A percentile compares a stretch with the other conserved stretches of the same genome.
Evolutionary conservation across 352 stramenopile species (phyloP).

Genomic region (Pythium guiyangense): DNA sequence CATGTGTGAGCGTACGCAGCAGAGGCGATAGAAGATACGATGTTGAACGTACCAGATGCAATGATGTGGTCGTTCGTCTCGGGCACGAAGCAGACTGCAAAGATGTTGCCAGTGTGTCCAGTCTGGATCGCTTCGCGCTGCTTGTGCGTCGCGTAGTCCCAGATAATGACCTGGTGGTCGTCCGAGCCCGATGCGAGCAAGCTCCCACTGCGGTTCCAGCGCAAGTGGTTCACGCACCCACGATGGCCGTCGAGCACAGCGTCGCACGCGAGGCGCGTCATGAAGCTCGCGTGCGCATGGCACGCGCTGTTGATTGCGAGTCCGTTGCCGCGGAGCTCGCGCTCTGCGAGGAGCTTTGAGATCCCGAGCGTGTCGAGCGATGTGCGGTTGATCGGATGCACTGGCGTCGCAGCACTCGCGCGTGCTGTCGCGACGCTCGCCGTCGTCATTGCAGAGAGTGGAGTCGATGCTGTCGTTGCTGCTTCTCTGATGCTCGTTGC

Average conservation of each 20-base stretch:
- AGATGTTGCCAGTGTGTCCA: constrained; percentile 83
- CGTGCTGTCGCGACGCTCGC: too few relatives aligned
- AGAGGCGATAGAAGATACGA: background rate
- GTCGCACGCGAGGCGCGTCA: constrained; percentile 56
- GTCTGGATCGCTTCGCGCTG: constrained; percentile 58
- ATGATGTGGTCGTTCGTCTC: constrained; percentile 77
- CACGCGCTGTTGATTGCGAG: constrained; percentile 33
- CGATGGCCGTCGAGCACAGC: constrained; percentile 45
- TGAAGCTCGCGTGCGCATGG: constrained; percentile 52
- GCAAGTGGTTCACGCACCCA: constrained; percentile 85
- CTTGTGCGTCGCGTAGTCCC: constrained; percentile 64
- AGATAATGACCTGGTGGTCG: constrained; percentile 75
- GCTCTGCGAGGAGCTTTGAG: constrained; percentile 41
- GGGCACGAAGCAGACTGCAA: constrained; percentile 83
- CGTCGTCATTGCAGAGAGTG: too few relatives aligned
- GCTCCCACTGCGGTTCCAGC: constrained; percentile 68
- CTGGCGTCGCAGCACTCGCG: background rate
- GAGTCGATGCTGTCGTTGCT: too few relatives aligned
- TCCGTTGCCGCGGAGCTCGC: constrained; percentile 48
- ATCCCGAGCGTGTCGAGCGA: constrained; percentile 13
- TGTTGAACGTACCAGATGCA: constrained; percentile 27
- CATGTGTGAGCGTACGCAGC: background rate
- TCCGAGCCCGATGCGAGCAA: constrained; percentile 81
- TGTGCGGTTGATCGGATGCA: background rate
- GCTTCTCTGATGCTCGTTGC: too few relatives aligned